A percentile compares a stretch with the other conserved stretches of the same genome.
These are phyloP conservation scores for Tillandsia fasciculata DNA, from an alignment of 176 grass and related monocot genomes.

Conservation along the genomic window DNA sequence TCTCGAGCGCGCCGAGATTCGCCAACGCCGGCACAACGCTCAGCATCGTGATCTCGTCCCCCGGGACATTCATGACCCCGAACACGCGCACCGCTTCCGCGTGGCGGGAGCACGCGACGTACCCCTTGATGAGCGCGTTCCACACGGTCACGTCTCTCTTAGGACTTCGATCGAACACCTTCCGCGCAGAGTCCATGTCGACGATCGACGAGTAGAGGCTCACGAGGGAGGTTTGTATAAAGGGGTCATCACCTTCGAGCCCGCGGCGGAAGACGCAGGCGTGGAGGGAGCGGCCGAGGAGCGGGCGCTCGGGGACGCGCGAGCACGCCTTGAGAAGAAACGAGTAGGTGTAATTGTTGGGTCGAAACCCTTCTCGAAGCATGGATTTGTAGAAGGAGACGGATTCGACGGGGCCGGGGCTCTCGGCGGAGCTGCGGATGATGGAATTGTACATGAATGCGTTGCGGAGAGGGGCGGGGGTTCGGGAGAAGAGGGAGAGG, in stretches of 20 bases:
- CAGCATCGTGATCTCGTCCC: constrained; percentile 31
- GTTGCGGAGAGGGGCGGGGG: constrained; percentile 13
- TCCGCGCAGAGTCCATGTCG: constrained; percentile 4
- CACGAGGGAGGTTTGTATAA: constrained; percentile 27
- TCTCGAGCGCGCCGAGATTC: constrained; percentile 25
- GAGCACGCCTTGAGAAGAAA: constrained; percentile 31
- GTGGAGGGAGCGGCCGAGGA: constrained; percentile 16
- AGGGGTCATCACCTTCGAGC: constrained; percentile 17
- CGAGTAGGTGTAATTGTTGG: constrained; percentile 38
- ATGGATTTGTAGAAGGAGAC: constrained; percentile 27
- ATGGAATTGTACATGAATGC: constrained; percentile 34
- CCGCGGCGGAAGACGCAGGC: constrained; percentile 30
- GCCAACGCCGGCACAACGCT: constrained; percentile 29
- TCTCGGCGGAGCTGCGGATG: constrained; percentile 29
- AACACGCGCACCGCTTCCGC: constrained; percentile 19
- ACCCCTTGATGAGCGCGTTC: constrained; percentile 36
- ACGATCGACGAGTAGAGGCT: constrained; percentile 19
- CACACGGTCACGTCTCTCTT: constrained; percentile 25
- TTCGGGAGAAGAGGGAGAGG: constrained; percentile 16
- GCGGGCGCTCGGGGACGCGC: constrained; percentile 4
- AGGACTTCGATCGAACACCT: constrained; percentile 32
- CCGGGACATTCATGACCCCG: constrained; percentile 6
- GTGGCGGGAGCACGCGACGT: constrained; percentile 14
- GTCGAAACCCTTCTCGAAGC: constrained; percentile 5
- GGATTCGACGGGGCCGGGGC: constrained; percentile 18